Evolutionary conservation across 1,139 yeast species (phyloP).

Genomic region (Yamadazyma trypodendri): DNA sequence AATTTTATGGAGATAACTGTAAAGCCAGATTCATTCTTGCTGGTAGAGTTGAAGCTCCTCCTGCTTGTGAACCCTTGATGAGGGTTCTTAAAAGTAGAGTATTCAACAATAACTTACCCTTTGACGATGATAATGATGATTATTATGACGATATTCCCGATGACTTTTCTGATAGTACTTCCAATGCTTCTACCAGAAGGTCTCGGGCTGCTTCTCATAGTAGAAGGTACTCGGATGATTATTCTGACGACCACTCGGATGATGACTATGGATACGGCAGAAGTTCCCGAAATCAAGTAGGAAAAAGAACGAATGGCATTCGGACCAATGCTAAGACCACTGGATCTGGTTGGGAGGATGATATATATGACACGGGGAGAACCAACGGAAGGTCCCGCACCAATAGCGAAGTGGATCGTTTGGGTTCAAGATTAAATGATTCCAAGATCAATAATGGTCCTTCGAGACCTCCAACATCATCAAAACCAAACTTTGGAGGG

Average conservation of each 20-base stretch:
- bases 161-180: constrained; percentile 51
- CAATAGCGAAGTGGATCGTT: constrained; percentile 35
- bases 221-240: constrained; percentile 42
- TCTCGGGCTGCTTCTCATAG: constrained; percentile 26
- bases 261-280: constrained; percentile 25
- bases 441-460: constrained; percentile 36
- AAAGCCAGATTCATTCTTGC: constrained; percentile 80
- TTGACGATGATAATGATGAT: constrained; percentile 57
- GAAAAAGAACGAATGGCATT: constrained; percentile 12
- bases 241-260: constrained; percentile 40
- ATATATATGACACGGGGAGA: constrained; percentile 60
- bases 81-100: constrained; percentile 84
- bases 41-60: constrained; percentile 89
- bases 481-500: constrained; percentile 56
- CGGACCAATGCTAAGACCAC: constrained; percentile 19
- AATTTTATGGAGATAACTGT: constrained; percentile 85
- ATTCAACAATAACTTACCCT: constrained; percentile 58
- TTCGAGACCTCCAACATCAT: constrained; percentile 35
- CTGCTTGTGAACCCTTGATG: constrained; percentile 87
- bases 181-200: constrained; percentile 30
- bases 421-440: constrained; percentile 31
- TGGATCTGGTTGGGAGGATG: constrained; percentile 68
- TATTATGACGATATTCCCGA: constrained; percentile 70
- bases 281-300: constrained; percentile 5
- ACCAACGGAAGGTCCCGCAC: constrained; percentile 27